Evolutionary conservation across 257 asterid species (phyloP).

Genomic region (Solanum sitiens): DNA sequence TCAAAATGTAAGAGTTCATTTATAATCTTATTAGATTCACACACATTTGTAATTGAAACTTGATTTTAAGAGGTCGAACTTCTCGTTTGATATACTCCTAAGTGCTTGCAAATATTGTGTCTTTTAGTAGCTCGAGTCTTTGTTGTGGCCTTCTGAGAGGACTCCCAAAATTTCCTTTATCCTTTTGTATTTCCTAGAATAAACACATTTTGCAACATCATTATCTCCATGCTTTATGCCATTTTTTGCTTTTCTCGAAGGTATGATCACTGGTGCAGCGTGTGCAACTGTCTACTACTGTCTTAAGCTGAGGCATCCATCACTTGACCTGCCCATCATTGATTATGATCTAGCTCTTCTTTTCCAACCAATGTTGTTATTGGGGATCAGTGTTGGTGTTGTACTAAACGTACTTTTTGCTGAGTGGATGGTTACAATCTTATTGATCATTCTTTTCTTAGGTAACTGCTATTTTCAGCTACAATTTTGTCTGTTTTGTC

Average conservation of each 20-base stretch:
- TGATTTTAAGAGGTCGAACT: not conserved
- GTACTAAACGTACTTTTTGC: conserved; percentile 43
- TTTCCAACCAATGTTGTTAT: conserved; percentile 57
- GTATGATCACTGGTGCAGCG: conserved; percentile 63
- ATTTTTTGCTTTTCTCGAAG: conserved; percentile 8
- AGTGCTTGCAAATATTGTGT: not conserved
- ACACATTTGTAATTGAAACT: not conserved
- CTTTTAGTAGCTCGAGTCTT: not conserved
- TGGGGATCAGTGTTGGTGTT: conserved; percentile 56
- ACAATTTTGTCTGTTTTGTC: not conserved
- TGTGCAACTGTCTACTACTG: conserved; percentile 44
- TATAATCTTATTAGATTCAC: not conserved
- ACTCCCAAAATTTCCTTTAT: not conserved
- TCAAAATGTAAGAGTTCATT: conserved; percentile 35
- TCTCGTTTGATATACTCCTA: not conserved
- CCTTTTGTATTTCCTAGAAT: not conserved
- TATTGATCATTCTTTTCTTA: conserved; percentile 44
- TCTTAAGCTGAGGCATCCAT: conserved; percentile 48
- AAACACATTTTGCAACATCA: not conserved
- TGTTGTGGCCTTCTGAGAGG: not conserved
- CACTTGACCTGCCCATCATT: conserved; percentile 45
- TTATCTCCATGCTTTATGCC: not conserved
- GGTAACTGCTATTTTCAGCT: conserved; percentile 16
- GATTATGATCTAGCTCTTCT: conserved; percentile 57
- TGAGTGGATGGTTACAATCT: conserved; percentile 55